A percentile compares a stretch with the other conserved stretches of the same genome.
Conservation (phyloP, 345 rosid genomes). For the Rhodamnia rubescens region DNA sequence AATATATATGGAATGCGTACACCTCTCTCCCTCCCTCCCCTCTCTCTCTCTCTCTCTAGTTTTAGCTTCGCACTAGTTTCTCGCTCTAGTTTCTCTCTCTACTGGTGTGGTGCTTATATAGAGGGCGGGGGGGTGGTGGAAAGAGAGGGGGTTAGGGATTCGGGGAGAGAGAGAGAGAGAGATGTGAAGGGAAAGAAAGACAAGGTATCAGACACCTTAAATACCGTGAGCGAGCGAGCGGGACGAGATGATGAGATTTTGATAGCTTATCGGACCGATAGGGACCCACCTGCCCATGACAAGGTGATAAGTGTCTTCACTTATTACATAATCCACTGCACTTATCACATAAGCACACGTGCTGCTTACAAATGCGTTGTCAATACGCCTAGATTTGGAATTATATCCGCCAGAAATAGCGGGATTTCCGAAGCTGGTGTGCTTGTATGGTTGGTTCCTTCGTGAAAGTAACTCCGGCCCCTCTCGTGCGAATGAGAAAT, state of each 20-base stretch:
- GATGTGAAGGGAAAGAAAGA: slow-evolving; percentile 6
- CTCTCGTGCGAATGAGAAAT: too few species aligned
- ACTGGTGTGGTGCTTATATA: slow-evolving; percentile 29
- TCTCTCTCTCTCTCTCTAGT: background rate
- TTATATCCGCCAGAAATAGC: background rate
- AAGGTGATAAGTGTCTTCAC: accelerated
- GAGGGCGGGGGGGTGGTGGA: background rate
- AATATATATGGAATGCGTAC: background rate
- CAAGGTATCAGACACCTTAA: background rate
- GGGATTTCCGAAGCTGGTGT: background rate
- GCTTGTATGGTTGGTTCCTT: too few species aligned
- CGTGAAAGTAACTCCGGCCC: too few species aligned
- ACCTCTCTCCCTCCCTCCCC: background rate
- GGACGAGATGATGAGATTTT: background rate
- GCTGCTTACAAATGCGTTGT: background rate
- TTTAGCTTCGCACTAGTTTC: background rate
- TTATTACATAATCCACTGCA: too few species aligned
- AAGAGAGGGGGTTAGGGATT: slow-evolving; percentile 37
- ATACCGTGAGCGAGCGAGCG: background rate
- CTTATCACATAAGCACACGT: background rate
- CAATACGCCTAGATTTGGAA: background rate
- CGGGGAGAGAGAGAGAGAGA: background rate
- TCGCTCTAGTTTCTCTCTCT: slow-evolving; percentile 6
- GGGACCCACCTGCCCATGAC: background rate
- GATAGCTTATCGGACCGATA: background rate